phyloP scores from a whole-genome alignment of 768 basidiomycete species.

The Russula sp. region DNA sequence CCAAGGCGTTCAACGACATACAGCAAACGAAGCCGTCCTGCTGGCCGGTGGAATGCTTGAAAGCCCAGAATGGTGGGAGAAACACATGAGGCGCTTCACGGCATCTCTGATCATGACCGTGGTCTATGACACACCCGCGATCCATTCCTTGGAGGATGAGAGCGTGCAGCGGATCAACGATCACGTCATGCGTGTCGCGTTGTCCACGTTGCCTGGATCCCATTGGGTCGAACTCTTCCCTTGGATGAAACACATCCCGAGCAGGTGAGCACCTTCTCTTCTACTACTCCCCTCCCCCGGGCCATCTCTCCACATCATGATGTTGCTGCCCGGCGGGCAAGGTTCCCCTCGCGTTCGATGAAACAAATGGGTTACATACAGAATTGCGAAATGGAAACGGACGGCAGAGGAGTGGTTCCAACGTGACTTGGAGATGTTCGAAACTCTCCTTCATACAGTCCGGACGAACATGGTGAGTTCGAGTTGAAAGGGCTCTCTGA shows the following conservation, averaged over 20 bases:
- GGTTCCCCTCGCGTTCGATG: no score
- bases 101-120: constrained; percentile 30
- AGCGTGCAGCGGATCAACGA: constrained; percentile 22
- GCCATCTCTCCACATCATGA: not conserved
- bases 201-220: constrained; percentile 19
- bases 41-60: constrained; percentile 19
- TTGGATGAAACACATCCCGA: constrained; percentile 29
- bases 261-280: constrained; percentile 17
- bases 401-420: constrained; percentile 27
- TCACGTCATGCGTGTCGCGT: constrained; percentile 25
- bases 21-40: constrained; percentile 25
- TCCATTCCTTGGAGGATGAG: constrained; percentile 22
- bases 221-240: constrained; percentile 28
- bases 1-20: constrained; percentile 22
- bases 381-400: constrained; percentile 29
- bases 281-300: not conserved
- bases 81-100: constrained; percentile 28
- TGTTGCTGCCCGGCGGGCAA: not conserved
- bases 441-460: constrained; percentile 20
- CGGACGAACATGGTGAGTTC: constrained; percentile 21
- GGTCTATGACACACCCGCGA: constrained; percentile 24
- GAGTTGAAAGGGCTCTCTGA: not conserved
- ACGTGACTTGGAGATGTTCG: constrained; percentile 27
- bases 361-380: no score
- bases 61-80: constrained; percentile 20